Percentiles rank a stretch among this genome's conserved stretches.
Evolutionary conservation across 2,329 filamentous ascomycete genomes (phyloP).

Genomic region (Talaromyces sp.): DNA sequence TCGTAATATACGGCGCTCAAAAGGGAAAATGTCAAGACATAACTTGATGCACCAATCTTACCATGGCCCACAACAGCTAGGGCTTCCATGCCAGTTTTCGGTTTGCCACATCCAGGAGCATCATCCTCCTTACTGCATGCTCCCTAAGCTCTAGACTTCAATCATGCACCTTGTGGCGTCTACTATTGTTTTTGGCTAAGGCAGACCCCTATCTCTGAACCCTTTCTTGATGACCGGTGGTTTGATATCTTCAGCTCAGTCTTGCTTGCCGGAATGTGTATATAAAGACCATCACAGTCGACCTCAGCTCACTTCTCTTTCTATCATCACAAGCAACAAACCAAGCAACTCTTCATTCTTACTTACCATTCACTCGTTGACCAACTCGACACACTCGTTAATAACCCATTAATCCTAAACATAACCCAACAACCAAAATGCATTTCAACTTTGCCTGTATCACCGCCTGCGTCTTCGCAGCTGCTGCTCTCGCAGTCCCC

Average conservation of each 20-base stretch:
- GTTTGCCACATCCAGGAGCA: not conserved
- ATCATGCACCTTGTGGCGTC: constrained; percentile 2
- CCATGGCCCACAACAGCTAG: not conserved
- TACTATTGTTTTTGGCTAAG: constrained; percentile 1
- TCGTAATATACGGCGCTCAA: not conserved
- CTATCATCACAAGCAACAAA: not conserved
- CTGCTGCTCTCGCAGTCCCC: constrained; percentile 20
- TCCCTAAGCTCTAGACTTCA: not conserved
- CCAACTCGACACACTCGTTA: constrained; percentile 21
- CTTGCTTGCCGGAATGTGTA: not conserved
- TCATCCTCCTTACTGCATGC: constrained; percentile 6
- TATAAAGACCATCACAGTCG: constrained; percentile 1
- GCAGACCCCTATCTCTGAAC: not conserved
- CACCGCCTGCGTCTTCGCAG: constrained; percentile 20
- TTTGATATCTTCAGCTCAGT: not conserved
- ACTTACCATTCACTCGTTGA: constrained; percentile 18
- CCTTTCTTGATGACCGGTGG: not conserved
- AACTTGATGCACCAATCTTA: not conserved
- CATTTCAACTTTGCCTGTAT: constrained; percentile 22
- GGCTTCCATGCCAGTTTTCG: not conserved
- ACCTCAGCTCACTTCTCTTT: not conserved
- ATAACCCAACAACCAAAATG: constrained; percentile 18
- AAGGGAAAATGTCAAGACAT: not conserved
- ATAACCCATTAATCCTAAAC: constrained; percentile 7
- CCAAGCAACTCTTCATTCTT: constrained; percentile 11